These are phyloP conservation scores for Fraxinus xanthoxyloides DNA, from an alignment of 305 asterid species.

Conservation along the genomic window DNA sequence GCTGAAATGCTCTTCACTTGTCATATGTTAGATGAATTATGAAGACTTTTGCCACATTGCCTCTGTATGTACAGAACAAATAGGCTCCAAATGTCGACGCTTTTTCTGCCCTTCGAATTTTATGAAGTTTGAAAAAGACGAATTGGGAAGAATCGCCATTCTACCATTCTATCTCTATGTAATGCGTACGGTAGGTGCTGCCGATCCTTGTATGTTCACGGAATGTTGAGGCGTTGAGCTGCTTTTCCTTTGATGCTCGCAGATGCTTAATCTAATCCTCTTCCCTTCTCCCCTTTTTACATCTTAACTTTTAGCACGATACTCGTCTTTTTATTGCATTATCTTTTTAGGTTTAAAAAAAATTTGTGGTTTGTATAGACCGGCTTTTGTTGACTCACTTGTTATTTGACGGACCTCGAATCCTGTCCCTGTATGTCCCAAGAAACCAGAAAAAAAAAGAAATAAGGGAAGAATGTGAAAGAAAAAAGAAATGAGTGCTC, in stretches of 20 bases:
- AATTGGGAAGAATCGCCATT: constrained; percentile 88
- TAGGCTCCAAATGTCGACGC: constrained; percentile 94
- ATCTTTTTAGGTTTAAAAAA: not conserved
- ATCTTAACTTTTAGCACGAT: not conserved
- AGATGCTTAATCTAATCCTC: not conserved
- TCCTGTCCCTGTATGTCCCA: not conserved
- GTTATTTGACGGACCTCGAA: not conserved
- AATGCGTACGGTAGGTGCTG: constrained; percentile 83
- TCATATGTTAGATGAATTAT: constrained; percentile 80
- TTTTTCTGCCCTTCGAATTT: constrained; percentile 98
- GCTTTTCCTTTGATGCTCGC: not conserved
- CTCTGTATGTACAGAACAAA: constrained; percentile 95
- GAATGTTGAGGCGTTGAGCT: not conserved
- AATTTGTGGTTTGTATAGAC: not conserved
- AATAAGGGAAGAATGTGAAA: not conserved
- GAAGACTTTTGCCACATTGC: constrained; percentile 99
- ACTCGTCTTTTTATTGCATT: not conserved
- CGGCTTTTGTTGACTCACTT: not conserved
- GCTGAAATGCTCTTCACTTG: constrained; percentile 34
- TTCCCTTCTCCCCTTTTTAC: not conserved
- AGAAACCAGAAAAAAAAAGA: not conserved
- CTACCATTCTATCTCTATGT: constrained; percentile 97
- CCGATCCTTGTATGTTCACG: constrained; percentile 14
- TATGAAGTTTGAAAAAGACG: constrained; percentile 99
- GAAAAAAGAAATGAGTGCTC: not conserved